Percentiles rank a stretch among this genome's conserved stretches.
Evolutionary conservation across 2,329 filamentous ascomycete species (phyloP).

Genomic region (Clarireedia homoeocarpa): DNA sequence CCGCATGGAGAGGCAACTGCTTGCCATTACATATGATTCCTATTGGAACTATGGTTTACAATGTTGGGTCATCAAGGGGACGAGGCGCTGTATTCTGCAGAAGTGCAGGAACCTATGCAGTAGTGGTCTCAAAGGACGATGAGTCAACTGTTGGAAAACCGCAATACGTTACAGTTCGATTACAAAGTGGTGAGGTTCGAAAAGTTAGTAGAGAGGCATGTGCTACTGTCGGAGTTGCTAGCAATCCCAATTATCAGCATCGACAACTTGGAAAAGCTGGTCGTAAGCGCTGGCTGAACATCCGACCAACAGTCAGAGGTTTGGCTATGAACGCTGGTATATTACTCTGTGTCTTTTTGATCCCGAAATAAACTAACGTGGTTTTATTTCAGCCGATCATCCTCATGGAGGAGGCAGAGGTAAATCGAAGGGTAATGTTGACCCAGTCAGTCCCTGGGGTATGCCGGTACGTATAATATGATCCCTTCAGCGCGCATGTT

Average conservation of each 20-base stretch:
- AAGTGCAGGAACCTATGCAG: slow-evolving; percentile 86
- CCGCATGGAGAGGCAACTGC: slow-evolving; percentile 90
- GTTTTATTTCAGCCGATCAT: slow-evolving; percentile 60
- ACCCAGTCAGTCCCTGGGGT: slow-evolving; percentile 95
- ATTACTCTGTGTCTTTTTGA: slow-evolving; percentile 23
- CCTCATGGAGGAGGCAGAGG: slow-evolving; percentile 98
- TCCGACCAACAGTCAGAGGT: slow-evolving; percentile 91
- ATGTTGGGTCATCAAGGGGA: slow-evolving; percentile 69
- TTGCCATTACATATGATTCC: slow-evolving; percentile 93
- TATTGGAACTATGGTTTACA: slow-evolving; percentile 86
- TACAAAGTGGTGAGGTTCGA: slow-evolving; percentile 90
- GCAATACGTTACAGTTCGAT: slow-evolving; percentile 72
- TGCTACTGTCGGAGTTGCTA: slow-evolving; percentile 87
- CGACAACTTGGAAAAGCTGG: slow-evolving; percentile 91
- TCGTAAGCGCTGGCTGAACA: slow-evolving; percentile 86
- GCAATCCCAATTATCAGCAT: slow-evolving; percentile 89
- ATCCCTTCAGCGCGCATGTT: slow-evolving; percentile 5
- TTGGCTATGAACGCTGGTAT: slow-evolving; percentile 94
- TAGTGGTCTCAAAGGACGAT: slow-evolving; percentile 83
- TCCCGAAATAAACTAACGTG: slow-evolving; percentile 10
- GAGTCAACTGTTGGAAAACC: slow-evolving; percentile 53
- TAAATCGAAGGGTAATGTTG: slow-evolving; percentile 97
- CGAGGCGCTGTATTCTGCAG: slow-evolving; percentile 84
- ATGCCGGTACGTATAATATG: slow-evolving; percentile 62
- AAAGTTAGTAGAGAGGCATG: slow-evolving; percentile 87